Percentiles rank a stretch among this genome's conserved stretches.
phyloP scores from a whole-genome alignment of 352 stramenopile species.

The Pythium aristosporum region DNA sequence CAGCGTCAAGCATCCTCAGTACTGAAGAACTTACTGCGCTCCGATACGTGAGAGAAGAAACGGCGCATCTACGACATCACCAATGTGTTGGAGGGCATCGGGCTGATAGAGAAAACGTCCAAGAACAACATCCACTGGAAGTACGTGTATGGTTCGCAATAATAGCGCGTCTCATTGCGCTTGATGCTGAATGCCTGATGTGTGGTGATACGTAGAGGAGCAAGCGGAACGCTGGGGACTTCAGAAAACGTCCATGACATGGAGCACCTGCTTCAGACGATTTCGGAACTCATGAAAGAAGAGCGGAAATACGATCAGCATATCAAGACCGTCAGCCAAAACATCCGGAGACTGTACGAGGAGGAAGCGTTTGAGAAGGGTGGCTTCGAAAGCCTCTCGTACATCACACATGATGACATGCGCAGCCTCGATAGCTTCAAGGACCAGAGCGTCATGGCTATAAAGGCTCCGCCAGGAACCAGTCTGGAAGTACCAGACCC shows the following conservation, averaged over 20 bases:
- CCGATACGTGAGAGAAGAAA: constrained; percentile 58
- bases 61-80: constrained; percentile 99
- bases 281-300: constrained; percentile 81
- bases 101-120: constrained; percentile 96
- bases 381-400: constrained; percentile 79
- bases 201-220: constrained; percentile 37
- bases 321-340: constrained; percentile 81
- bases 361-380: constrained; percentile 79
- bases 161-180: neutral
- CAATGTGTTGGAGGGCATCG: constrained; percentile 98
- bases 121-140: constrained; percentile 99
- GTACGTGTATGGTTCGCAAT: constrained; percentile 36
- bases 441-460: constrained; percentile 92
- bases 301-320: constrained; percentile 83
- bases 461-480: constrained; percentile 92
- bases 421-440: constrained; percentile 76
- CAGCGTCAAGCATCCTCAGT: neutral
- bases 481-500: constrained; percentile 94
- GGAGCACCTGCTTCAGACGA: constrained; percentile 69
- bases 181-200: neutral
- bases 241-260: constrained; percentile 65
- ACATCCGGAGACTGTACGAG: constrained; percentile 81
- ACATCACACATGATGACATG: constrained; percentile 90
- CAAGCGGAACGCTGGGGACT: constrained; percentile 41
- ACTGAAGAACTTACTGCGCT: neutral